A percentile compares a stretch with the other conserved stretches of the same genome.
Conservation (phyloP, 2,329 filamentous ascomycete species). For the Pseudocercospora fijiensis region DNA sequence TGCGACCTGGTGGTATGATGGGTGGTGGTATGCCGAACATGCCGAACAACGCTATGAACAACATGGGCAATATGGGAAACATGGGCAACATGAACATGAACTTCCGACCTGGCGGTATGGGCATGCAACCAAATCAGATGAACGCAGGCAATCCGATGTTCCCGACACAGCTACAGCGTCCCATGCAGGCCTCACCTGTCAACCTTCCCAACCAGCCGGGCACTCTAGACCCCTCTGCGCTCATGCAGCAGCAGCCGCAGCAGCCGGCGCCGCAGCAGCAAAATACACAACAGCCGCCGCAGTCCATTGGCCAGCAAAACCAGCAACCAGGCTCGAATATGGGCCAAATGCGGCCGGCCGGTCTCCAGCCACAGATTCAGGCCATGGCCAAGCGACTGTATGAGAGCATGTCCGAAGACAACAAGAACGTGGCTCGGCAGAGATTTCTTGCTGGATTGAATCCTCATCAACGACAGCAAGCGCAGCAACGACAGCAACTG, state of each 20-base stretch:
- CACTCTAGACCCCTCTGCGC: slow-evolving; percentile 30
- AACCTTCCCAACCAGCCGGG: slow-evolving; percentile 25
- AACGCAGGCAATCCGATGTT: slow-evolving; percentile 29
- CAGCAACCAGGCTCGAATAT: slow-evolving; percentile 29
- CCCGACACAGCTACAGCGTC: slow-evolving; percentile 30
- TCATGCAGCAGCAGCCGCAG: slow-evolving; percentile 25
- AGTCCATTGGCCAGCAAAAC: slow-evolving; percentile 19
- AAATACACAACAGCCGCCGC: slow-evolving; percentile 31
- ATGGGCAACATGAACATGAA: slow-evolving; percentile 31
- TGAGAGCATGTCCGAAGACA: slow-evolving; percentile 29
- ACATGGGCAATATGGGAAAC: slow-evolving; percentile 24
- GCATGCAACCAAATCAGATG: slow-evolving; percentile 26
- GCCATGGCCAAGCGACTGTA: slow-evolving; percentile 25
- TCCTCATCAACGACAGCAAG: slow-evolving; percentile 24
- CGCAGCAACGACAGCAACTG: slow-evolving; percentile 15
- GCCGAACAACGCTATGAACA: slow-evolving; percentile 37
- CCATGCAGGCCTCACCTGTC: slow-evolving; percentile 33
- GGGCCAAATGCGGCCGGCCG: slow-evolving; percentile 9
- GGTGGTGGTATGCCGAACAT: slow-evolving; percentile 33
- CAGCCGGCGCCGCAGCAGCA: slow-evolving; percentile 22
- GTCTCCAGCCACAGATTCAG: slow-evolving; percentile 22
- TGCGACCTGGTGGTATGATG: slow-evolving; percentile 35
- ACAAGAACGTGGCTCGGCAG: slow-evolving; percentile 27
- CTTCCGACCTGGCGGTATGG: slow-evolving; percentile 19
- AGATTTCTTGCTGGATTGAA: slow-evolving; percentile 24